These are phyloP conservation scores for Starmerella bombicola DNA, from an alignment of 805 yeast species.

Conservation along the genomic window DNA sequence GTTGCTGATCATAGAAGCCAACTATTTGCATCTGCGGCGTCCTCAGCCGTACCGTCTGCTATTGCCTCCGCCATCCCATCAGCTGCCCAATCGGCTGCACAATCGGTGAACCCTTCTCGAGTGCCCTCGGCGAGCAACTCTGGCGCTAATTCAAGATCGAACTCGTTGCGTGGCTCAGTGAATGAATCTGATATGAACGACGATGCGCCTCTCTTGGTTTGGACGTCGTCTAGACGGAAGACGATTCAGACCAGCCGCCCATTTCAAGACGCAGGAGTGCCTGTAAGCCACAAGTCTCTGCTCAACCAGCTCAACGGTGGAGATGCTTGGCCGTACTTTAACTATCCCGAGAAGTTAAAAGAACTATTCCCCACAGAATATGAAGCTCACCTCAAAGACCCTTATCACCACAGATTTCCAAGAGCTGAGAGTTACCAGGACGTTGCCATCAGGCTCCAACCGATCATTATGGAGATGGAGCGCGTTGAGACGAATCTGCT, in stretches of 20 bases:
- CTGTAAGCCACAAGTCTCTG: constrained; percentile 65
- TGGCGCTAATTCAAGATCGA: constrained; percentile 1
- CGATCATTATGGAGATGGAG: constrained; percentile 85
- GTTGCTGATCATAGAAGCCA: constrained; percentile 19
- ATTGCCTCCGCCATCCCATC: constrained; percentile 9
- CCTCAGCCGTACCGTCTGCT: constrained; percentile 10
- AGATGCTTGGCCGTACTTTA: constrained; percentile 56
- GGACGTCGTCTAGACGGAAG: constrained; percentile 86
- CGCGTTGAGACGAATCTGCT: constrained; percentile 68
- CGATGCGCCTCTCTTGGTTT: constrained; percentile 48
- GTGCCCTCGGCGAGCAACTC: constrained; percentile 3
- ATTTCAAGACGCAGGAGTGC: constrained; percentile 50
- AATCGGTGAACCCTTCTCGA: constrained; percentile 5
- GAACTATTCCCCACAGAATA: constrained; percentile 56
- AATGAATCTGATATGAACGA: constrained; percentile 11
- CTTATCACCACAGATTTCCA: constrained; percentile 85
- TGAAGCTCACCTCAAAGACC: constrained; percentile 54
- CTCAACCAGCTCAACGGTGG: constrained; percentile 86
- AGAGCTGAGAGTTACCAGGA: constrained; percentile 94
- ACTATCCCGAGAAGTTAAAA: constrained; percentile 40
- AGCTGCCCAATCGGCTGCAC: constrained; percentile 8
- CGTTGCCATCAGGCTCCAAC: constrained; percentile 86
- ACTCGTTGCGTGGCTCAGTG: constrained; percentile 8
- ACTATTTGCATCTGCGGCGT: constrained; percentile 12
- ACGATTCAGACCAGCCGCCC: constrained; percentile 67